phyloP scores from a whole-genome alignment of 129 eudicot genomes.

The Tagetes erecta region DNA sequence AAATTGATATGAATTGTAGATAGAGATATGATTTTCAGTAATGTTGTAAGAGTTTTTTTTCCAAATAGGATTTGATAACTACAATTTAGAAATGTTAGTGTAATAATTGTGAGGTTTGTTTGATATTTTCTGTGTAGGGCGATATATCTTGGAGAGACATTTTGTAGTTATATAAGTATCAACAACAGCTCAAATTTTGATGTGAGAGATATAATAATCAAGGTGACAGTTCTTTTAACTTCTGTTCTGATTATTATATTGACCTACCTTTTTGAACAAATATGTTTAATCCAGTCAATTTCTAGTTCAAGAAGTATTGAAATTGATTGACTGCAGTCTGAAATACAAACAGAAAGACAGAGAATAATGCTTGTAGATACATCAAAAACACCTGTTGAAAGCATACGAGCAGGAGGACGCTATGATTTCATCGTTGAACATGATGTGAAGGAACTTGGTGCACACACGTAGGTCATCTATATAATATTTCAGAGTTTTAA shows the following conservation, averaged over 20 bases:
- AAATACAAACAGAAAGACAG: slow-evolving; percentile 98
- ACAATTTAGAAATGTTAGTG: neutral
- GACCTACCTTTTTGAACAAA: neutral
- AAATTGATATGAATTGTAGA: neutral
- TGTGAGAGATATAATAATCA: slow-evolving; percentile 69
- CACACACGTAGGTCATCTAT: slow-evolving; percentile 94
- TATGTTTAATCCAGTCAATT: neutral
- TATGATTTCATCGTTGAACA: slow-evolving; percentile 96
- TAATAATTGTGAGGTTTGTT: neutral
- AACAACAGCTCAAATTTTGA: slow-evolving; percentile 91
- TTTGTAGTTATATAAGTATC: slow-evolving; percentile 88
- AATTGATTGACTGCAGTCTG: slow-evolving; percentile 58
- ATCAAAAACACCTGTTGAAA: slow-evolving; percentile 88
- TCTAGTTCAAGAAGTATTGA: slow-evolving; percentile 1
- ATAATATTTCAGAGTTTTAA: too few relatives aligned
- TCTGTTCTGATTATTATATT: neutral
- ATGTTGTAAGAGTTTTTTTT: neutral
- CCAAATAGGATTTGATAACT: too few relatives aligned
- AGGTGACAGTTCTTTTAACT: slow-evolving; percentile 43
- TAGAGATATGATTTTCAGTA: neutral
- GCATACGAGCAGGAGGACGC: slow-evolving; percentile 94
- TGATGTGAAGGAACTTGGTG: slow-evolving; percentile 96
- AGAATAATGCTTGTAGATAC: slow-evolving; percentile 88
- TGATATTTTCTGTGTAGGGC: slow-evolving; percentile 51
- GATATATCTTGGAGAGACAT: slow-evolving; percentile 95